Conservation (phyloP, 2,329 filamentous ascomycete species). For the Claviceps quebecensis region DNA sequence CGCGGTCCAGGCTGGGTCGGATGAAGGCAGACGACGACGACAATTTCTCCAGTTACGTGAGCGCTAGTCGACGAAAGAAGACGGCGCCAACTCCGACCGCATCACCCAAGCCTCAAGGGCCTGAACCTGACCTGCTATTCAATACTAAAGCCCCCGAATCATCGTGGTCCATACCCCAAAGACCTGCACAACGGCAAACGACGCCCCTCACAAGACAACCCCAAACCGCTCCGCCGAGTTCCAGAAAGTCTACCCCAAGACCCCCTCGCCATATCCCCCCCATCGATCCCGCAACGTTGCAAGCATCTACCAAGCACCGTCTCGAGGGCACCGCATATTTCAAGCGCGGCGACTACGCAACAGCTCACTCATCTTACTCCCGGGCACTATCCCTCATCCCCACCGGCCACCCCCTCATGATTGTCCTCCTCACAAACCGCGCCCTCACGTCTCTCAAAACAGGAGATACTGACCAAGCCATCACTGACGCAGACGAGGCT, state of each 20-base stretch:
- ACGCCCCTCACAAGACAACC: slow-evolving; percentile 19
- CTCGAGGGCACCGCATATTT: slow-evolving; percentile 75
- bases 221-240: slow-evolving; percentile 16
- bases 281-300: slow-evolving; percentile 54
- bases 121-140: slow-evolving; percentile 53
- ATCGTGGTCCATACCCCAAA: slow-evolving; percentile 21
- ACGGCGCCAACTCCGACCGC: slow-evolving; percentile 33
- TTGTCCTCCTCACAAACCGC: slow-evolving; percentile 83
- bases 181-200: slow-evolving; percentile 20
- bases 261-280: slow-evolving; percentile 48
- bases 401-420: slow-evolving; percentile 63
- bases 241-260: slow-evolving; percentile 28
- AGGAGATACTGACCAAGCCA: slow-evolving; percentile 76
- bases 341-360: slow-evolving; percentile 83
- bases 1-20: slow-evolving; percentile 48
- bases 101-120: slow-evolving; percentile 19
- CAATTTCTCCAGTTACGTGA: slow-evolving; percentile 65
- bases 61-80: slow-evolving; percentile 68
- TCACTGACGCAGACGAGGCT: slow-evolving; percentile 71
- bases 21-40: slow-evolving; percentile 55
- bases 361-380: slow-evolving; percentile 72
- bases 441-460: slow-evolving; percentile 83
- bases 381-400: slow-evolving; percentile 64
- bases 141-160: slow-evolving; percentile 23
- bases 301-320: slow-evolving; percentile 64